Base-by-base conservation (phyloP, 2,329 filamentous ascomycete species). In the Mycosphaerella sp. region DNA sequence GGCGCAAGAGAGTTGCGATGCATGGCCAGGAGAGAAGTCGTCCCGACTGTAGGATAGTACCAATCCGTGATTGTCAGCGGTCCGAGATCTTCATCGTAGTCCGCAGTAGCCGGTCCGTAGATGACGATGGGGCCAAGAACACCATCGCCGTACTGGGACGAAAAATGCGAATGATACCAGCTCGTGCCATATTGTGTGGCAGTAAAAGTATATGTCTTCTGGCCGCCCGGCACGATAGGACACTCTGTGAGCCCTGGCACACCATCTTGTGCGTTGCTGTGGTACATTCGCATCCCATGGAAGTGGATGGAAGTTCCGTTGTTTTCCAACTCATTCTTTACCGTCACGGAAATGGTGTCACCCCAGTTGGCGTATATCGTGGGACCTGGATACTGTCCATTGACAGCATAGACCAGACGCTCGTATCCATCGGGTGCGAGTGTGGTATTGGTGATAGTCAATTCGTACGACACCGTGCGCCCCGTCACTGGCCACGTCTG, bases 41-140 rank as follows among this genome's bases (percentile, higher is more conserved):
- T 58, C 51, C 56, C 62, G 17, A 65, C 60, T 17, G 62, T 63
- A 21, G 55, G 60, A 51, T 68, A 68, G 57, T 67, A 57, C 83
- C 83, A 87, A 62, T 88, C 85, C 12, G 75, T 78, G 5, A 86
- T 64, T 26, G 82, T 73, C 1, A 86, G 61, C 9, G 76, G 69
- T 2, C 84, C 84, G 0, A 85, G 71, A 62, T 87, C 84, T 46
- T 78, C 74, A 56, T 87, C 82, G 60, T 84, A 85, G 61, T 81
- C 74, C 11, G 76, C 72, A 2, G 78, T 77, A 0, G 76, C 74
- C 0, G 82, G 82, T 0, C 82, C 83, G 51, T 84, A 75, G 60
- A 86, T 81, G 14, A 85, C 69, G 36, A 87, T 79, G 2, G 75
- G 76, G 0, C 84, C 84, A 29, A 80, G 72, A 0, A 85, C 69